Base-by-base conservation (phyloP, 2,329 filamentous ascomycete genomes). In the Thielaviopsis euricoi region DNA sequence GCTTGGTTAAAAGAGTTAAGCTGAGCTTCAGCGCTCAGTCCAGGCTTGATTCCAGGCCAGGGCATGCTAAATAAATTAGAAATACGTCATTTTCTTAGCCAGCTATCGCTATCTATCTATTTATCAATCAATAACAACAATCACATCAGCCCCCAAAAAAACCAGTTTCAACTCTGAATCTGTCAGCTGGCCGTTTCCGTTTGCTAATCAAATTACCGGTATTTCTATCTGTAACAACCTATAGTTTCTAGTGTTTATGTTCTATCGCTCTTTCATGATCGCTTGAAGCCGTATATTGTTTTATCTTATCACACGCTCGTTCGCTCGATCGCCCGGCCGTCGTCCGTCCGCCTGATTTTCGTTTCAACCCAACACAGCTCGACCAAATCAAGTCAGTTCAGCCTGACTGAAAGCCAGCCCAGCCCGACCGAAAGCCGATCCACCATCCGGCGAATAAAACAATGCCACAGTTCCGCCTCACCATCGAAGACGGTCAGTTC, bases 401-500 rank as follows among this genome's bases (percentile, higher is more conserved):
- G 17, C 33, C 17, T 9, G n/a, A 33, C 37, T 15, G 43, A 54
- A 1, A 29, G 9, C 19, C n/a, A 19, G 21, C 40, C 22, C 43
- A 29, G 49, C 25, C 40, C 37, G 33, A 50, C 26, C 22, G 17
- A 33, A 33, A n/a, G 6, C 25, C 23, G 5, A 12, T 22, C 43
- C 10, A 13, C 25, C 10, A 17, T 2, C 51, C 15, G 3, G 26
- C 17, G 23, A 19, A 23, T 15, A 5, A 37, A 19, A 60, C 52
- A 63, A 95, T 95, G 89, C 75, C 85, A 61, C 48, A 56, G 29
- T 79, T 91, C 56, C 83, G 86, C 56, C 76, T 98, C 55, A 82
- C 80, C 23, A 91, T 98, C 65, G 88, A 96, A 66, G 86, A 93
- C 63, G 83, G 82, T 61, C 82, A 82, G 64, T 96, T 98, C 71